Base-by-base conservation (phyloP, 306 rosid species). In the Medicago ruthenica region DNA sequence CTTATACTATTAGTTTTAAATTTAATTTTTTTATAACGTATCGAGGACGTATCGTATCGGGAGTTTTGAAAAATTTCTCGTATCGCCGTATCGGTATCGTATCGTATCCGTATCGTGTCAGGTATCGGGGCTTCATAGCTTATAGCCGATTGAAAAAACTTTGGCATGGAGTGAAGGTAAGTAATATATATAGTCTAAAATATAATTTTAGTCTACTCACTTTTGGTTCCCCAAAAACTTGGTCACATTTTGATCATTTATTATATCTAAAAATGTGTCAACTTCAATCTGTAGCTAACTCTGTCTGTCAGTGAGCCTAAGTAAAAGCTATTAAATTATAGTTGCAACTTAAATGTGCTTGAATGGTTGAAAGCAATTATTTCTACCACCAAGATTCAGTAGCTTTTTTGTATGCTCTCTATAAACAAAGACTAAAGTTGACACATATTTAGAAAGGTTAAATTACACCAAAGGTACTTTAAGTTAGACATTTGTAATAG, bases 121-220 rank as follows among this genome's bases (percentile, higher is more conserved):
- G n/a, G n/a, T n/a, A n/a, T n/a, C n/a, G n/a, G n/a, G n/a, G n/a
- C n/a, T n/a, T n/a, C n/a, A n/a, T n/a, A n/a, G n/a, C 20, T 53
- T 15, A 50, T 50, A 50, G 57, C 57, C 57, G 18, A 16, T 8
- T 50, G 21, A 50, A 50, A 50, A 50, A 50, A n/a, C 21, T 50
- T 50, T 50, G 57, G 57, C 20, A 50, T 50, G 57, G 57, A n/a
- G 20, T n/a, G 21, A 50, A 50, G 57, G 57, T 50, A 50, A 50
- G 57, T 50, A 50, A 50, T 50, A n/a, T 50, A 15, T 15, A 51
- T 16, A 16, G 58, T 51, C 22, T 51, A 51, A 51, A 51, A 8
- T 51, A 51, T 51, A 51, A n/a, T 50, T 50, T 50, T 50, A n/a
- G 20, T 50, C 20, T 6, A 50, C 4, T 50, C 8, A 16, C 2